phyloP scores from a whole-genome alignment of 2,329 filamentous ascomycete species.

The Talaromyces islandicus region DNA sequence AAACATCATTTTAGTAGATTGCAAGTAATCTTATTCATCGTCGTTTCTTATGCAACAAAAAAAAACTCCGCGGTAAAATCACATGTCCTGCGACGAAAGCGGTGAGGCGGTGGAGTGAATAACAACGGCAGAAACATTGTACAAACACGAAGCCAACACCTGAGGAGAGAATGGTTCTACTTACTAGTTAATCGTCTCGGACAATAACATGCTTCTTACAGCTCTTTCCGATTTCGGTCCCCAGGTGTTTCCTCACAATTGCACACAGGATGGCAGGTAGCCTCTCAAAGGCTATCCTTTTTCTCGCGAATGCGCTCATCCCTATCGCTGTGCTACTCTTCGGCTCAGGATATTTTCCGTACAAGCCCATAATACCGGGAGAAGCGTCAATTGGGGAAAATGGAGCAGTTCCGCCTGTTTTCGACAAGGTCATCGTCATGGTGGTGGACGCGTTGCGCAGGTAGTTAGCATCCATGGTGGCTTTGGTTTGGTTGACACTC shows the following conservation, averaged over 20 bases:
- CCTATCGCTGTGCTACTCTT: constrained; percentile 70
- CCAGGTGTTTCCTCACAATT: not conserved
- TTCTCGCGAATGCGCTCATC: constrained; percentile 69
- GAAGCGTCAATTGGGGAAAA: constrained; percentile 60
- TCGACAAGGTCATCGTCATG: constrained; percentile 93
- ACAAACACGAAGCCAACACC: not conserved
- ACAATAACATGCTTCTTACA: not conserved
- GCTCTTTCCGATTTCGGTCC: no score
- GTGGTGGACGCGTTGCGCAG: constrained; percentile 91
- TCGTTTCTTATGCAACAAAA: not conserved
- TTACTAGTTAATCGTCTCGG: not conserved
- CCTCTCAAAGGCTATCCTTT: constrained; percentile 38
- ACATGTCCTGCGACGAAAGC: not conserved
- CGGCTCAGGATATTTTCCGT: constrained; percentile 91
- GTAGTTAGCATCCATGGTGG: constrained; percentile 38
- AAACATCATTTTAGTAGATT: not conserved
- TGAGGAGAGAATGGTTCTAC: not conserved
- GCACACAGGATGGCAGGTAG: constrained; percentile 5
- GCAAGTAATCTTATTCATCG: not conserved
- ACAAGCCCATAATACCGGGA: constrained; percentile 88
- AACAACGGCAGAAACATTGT: not conserved
- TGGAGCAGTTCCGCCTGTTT: constrained; percentile 60
- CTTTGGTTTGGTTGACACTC: constrained; percentile 9
- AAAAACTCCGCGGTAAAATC: not conserved
- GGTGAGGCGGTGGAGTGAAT: not conserved